phyloP scores from a whole-genome alignment of 2,329 filamentous ascomycete species.

The Trichoderma harzianum region DNA sequence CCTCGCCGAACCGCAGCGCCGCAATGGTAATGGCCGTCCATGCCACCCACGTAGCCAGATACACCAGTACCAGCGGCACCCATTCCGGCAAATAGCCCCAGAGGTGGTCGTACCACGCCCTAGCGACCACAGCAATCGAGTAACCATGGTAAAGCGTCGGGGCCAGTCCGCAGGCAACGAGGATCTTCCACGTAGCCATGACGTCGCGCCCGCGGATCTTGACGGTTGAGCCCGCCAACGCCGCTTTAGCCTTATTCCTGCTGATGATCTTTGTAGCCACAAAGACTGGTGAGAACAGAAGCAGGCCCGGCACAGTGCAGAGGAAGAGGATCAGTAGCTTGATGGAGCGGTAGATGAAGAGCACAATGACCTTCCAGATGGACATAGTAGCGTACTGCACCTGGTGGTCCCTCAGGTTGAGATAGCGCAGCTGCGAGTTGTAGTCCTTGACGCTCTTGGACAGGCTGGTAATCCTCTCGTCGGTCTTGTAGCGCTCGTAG shows the following conservation, averaged over 20 bases:
- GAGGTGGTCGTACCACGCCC: constrained; percentile 76
- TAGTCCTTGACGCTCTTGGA: constrained; percentile 76
- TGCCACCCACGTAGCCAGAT: constrained; percentile 70
- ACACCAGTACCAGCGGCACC: constrained; percentile 75
- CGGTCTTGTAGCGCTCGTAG: constrained; percentile 88
- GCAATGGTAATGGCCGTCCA: constrained; percentile 91
- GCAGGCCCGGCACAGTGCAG: constrained; percentile 78
- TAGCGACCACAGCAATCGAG: constrained; percentile 68
- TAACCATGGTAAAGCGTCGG: constrained; percentile 82
- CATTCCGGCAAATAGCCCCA: constrained; percentile 78
- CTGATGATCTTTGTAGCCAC: constrained; percentile 80
- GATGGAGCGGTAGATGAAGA: constrained; percentile 72
- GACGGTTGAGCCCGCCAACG: constrained; percentile 79
- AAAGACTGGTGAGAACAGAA: constrained; percentile 87
- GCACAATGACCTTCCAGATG: constrained; percentile 68
- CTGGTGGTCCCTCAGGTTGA: constrained; percentile 90
- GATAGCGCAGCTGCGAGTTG: constrained; percentile 78
- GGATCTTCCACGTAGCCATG: constrained; percentile 89
- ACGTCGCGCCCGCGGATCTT: constrained; percentile 87
- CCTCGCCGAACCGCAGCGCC: constrained; percentile 88
- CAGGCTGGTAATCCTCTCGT: constrained; percentile 74
- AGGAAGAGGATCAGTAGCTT: constrained; percentile 76
- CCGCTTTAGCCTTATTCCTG: constrained; percentile 75
- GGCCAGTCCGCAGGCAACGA: constrained; percentile 80
- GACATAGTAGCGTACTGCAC: constrained; percentile 88